These are phyloP conservation scores for Priceomyces castillae DNA, from an alignment of 805 yeast species.

Conservation along the genomic window DNA sequence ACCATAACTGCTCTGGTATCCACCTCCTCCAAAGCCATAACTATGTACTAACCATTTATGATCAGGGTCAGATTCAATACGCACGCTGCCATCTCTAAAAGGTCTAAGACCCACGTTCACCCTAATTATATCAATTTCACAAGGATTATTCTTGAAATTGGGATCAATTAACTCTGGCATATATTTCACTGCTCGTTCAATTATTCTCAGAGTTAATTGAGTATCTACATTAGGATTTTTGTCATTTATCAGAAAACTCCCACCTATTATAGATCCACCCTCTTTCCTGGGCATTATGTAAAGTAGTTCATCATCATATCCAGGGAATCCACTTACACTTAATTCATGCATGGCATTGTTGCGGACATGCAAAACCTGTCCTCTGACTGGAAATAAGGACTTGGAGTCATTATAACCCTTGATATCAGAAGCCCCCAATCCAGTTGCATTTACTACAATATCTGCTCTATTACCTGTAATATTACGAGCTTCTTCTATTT, in stretches of 20 bases:
- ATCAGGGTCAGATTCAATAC: constrained; percentile 30
- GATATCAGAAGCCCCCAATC: constrained; percentile 45
- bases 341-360: constrained; percentile 34
- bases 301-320: constrained; percentile 41
- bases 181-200: constrained; percentile 41
- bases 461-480: constrained; percentile 42
- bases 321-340: constrained; percentile 35
- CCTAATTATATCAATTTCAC: constrained; percentile 26
- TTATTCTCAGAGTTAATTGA: constrained; percentile 46
- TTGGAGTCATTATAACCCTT: constrained; percentile 44
- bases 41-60: constrained; percentile 50
- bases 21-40: constrained; percentile 76
- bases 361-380: constrained; percentile 54
- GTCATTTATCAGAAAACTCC: constrained; percentile 29
- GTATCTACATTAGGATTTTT: constrained; percentile 30
- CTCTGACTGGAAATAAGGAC: constrained; percentile 51
- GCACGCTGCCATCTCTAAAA: constrained; percentile 31
- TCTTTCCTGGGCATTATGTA: constrained; percentile 70
- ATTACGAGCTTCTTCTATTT: constrained; percentile 49
- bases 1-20: constrained; percentile 72
- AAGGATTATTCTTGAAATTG: constrained; percentile 22
- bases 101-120: constrained; percentile 41
- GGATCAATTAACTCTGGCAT: constrained; percentile 39
- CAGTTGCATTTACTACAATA: constrained; percentile 57
- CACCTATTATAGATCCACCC: constrained; percentile 72